A percentile compares a stretch with the other conserved stretches of the same genome.
Evolutionary conservation across 78 protist genomes (phyloP).

Genomic region (Tieghemostelium lacteum): DNA sequence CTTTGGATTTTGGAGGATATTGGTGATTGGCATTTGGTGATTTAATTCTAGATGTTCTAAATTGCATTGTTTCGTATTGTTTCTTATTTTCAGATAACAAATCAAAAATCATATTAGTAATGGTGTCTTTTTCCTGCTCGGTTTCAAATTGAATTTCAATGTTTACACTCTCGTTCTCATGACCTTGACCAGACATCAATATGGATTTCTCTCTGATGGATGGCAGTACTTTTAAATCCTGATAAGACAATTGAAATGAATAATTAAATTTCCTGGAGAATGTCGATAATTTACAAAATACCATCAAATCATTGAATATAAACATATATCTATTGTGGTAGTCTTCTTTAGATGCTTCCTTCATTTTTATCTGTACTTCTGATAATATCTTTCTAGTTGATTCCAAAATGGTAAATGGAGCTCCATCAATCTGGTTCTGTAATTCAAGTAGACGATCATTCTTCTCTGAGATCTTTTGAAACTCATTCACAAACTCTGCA

Average conservation of each 20-base stretch:
- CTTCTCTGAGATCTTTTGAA: conserved; percentile 10
- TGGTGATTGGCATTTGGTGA: background rate
- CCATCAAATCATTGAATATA: conserved; percentile 28
- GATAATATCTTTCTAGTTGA: conserved; percentile 29
- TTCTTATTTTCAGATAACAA: background rate
- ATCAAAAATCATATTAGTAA: background rate
- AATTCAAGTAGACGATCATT: conserved; percentile 22
- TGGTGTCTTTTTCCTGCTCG: conserved; percentile 3
- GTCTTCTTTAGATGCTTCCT: background rate
- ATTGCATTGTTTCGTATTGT: conserved; percentile 4
- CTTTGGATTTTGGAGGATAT: background rate
- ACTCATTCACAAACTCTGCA: conserved; percentile 70
- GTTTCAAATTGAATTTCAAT: background rate
- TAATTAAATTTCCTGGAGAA: conserved; percentile 37
- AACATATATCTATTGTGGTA: conserved; percentile 18
- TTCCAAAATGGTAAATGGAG: conserved; percentile 36
- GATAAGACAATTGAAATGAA: conserved; percentile 26
- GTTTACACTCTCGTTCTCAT: background rate
- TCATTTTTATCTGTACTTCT: conserved; percentile 12
- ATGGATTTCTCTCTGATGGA: conserved; percentile 9
- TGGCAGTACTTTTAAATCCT: background rate
- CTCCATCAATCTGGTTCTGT: conserved; percentile 35
- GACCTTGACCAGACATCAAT: conserved; percentile 4
- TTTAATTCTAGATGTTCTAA: background rate
- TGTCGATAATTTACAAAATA: conserved; percentile 12